Conservation (phyloP, 2,329 filamentous ascomycete species). For the Colletotrichum melonis region DNA sequence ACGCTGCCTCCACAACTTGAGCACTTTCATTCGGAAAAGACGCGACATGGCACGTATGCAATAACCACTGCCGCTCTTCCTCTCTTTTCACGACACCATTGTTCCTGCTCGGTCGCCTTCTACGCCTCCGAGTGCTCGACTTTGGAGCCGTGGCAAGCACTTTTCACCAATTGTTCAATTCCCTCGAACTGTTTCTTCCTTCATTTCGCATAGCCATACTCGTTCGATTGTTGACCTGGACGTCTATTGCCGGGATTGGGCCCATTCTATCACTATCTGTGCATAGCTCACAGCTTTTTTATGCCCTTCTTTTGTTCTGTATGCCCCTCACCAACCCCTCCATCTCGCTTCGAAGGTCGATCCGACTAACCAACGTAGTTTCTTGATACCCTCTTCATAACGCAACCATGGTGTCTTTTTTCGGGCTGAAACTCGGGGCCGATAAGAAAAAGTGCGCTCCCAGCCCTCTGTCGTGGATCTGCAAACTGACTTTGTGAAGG, state of each 20-base stretch:
- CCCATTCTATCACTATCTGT: slow-evolving; percentile 7
- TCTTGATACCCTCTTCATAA: slow-evolving; percentile 20
- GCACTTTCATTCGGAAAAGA: slow-evolving; percentile 25
- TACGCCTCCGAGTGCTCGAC: slow-evolving; percentile 12
- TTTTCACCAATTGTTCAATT: not conserved
- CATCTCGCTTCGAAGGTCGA: not conserved
- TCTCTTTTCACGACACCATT: slow-evolving; percentile 20
- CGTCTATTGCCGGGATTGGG: not conserved
- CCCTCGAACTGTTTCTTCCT: slow-evolving; percentile 1
- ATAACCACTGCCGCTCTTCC: slow-evolving; percentile 28
- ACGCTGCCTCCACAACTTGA: slow-evolving; percentile 23
- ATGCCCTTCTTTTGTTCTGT: slow-evolving; percentile 23
- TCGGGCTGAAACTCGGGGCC: slow-evolving; percentile 66
- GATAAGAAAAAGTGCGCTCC: slow-evolving; percentile 63
- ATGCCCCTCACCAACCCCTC: slow-evolving; percentile 29
- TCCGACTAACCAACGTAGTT: slow-evolving; percentile 12
- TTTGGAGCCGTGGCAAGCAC: slow-evolving; percentile 22
- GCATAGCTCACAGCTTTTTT: slow-evolving; percentile 26
- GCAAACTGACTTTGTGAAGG: slow-evolving; percentile 20
- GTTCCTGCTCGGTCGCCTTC: slow-evolving; percentile 23
- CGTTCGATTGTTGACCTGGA: slow-evolving; percentile 6
- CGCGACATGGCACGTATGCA: slow-evolving; percentile 34
- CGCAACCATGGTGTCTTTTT: slow-evolving; percentile 67
- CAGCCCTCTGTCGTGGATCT: not conserved
- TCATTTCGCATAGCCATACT: slow-evolving; percentile 4